Conservation (phyloP, 139 green algal genomes). For the Helicosporidium sp. region DNA sequence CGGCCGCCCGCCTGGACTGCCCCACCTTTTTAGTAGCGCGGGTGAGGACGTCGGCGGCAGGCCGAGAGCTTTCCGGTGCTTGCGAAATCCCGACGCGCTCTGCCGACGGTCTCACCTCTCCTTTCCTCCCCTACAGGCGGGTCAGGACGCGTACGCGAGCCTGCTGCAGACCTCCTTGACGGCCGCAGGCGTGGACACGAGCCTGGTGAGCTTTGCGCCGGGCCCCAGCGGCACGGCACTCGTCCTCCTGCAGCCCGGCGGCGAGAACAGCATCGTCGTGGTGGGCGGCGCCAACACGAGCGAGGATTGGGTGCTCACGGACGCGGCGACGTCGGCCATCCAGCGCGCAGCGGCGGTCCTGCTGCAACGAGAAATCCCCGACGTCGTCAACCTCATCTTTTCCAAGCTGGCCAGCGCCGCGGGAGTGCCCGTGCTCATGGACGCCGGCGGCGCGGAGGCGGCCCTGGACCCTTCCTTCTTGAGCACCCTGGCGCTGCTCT, state of each 20-base stretch:
- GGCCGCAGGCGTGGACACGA: constrained; percentile 27
- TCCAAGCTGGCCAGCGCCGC: constrained; percentile 35
- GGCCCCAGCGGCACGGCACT: constrained; percentile 51
- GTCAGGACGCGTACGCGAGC: constrained; percentile 46
- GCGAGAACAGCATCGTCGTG: constrained; percentile 77
- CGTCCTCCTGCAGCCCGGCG: constrained; percentile 53
- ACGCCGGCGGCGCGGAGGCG: constrained; percentile 55
- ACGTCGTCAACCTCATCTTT: constrained; percentile 48
- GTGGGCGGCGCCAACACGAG: constrained; percentile 60
- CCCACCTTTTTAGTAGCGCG: constrained; percentile 57
- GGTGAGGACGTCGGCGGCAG: constrained; percentile 1
- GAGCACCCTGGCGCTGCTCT: constrained; percentile 39
- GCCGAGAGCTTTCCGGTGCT: neutral
- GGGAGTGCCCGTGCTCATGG: constrained; percentile 59
- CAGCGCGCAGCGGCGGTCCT: constrained; percentile 43
- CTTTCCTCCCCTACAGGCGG: constrained; percentile 32
- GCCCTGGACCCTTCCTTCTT: constrained; percentile 40
- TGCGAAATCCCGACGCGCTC: neutral
- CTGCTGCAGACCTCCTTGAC: constrained; percentile 31
- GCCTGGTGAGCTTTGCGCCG: constrained; percentile 27
- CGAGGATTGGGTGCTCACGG: constrained; percentile 24
- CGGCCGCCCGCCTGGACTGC: constrained; percentile 47
- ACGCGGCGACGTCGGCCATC: constrained; percentile 6
- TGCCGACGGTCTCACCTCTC: too few species aligned
- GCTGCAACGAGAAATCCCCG: constrained; percentile 69